phyloP scores from a whole-genome alignment of 805 yeast genomes.

The Maudiozyma bulderi region DNA sequence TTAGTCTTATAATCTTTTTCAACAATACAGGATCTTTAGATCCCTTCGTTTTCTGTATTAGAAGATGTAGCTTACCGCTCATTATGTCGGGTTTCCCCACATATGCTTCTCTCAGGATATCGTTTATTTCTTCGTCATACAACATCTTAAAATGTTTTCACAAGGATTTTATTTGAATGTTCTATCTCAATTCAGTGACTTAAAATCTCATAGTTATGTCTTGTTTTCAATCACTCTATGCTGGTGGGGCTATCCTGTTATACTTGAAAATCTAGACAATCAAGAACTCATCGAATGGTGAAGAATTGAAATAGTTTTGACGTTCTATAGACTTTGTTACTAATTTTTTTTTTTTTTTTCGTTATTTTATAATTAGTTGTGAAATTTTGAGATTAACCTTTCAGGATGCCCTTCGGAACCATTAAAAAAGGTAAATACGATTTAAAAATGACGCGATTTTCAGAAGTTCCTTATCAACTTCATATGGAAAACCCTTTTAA shows the following conservation, averaged over 20 bases:
- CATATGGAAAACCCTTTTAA: neutral
- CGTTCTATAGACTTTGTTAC: too few species aligned
- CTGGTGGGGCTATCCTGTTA: too few species aligned
- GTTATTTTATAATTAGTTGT: neutral
- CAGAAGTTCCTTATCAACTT: neutral
- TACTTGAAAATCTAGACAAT: too few species aligned
- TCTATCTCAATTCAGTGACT: too few species aligned
- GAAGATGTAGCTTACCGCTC: neutral
- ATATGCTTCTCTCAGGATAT: slow-evolving; percentile 4
- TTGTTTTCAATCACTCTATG: too few species aligned
- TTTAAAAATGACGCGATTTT: neutral
- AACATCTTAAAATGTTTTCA: neutral
- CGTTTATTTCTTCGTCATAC: slow-evolving; percentile 2
- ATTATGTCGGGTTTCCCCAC: neutral
- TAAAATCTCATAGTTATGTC: too few species aligned
- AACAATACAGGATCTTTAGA: slow-evolving; percentile 10
- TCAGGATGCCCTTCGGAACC: too few species aligned
- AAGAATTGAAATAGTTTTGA: too few species aligned
- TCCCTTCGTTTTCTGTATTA: slow-evolving; percentile 2
- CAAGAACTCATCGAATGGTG: too few species aligned
- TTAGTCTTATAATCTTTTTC: slow-evolving; percentile 8
- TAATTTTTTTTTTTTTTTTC: neutral
- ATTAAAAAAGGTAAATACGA: neutral
- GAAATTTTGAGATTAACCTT: neutral
- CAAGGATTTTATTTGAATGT: too few species aligned